Evolutionary conservation across 768 basidiomycete genomes (phyloP).

Genomic region (Leucocoprinus sp.): DNA sequence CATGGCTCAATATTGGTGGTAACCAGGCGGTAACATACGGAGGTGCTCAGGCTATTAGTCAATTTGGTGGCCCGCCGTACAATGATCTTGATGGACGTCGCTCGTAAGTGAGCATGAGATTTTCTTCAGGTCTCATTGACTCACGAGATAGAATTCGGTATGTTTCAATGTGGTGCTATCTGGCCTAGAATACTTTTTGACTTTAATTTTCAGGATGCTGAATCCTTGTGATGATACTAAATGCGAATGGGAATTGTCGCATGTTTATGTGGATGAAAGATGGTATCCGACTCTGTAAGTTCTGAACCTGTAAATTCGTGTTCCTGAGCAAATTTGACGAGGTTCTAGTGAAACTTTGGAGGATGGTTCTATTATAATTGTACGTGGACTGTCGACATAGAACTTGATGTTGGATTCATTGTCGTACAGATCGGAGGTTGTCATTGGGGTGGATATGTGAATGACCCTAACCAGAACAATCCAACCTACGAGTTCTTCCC

Average conservation of each 20-base stretch:
- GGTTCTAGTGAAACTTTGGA: slow-evolving; percentile 46
- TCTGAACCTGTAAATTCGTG: background rate
- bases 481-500: slow-evolving; percentile 81
- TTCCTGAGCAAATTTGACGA: background rate
- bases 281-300: slow-evolving; percentile 72
- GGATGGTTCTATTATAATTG: slow-evolving; percentile 55
- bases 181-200: background rate
- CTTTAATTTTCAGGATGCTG: slow-evolving; percentile 35
- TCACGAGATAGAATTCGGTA: slow-evolving; percentile 35
- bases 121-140: background rate
- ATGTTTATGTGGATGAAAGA: slow-evolving; percentile 40
- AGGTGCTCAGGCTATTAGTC: slow-evolving; percentile 36
- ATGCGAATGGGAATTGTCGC: slow-evolving; percentile 46
- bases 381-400: slow-evolving; percentile 20
- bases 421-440: slow-evolving; percentile 45
- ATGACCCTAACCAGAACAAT: slow-evolving; percentile 56
- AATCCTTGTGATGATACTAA: slow-evolving; percentile 52
- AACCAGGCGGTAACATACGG: slow-evolving; percentile 58
- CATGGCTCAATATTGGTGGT: slow-evolving; percentile 74
- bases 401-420: background rate
- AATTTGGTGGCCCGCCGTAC: slow-evolving; percentile 43
- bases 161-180: slow-evolving; percentile 2
- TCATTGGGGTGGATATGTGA: slow-evolving; percentile 62
- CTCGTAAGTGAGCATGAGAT: slow-evolving; percentile 34
- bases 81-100: slow-evolving; percentile 49